These are phyloP conservation scores for Leccinum solheimii DNA, from an alignment of 1,284 basidiomycete genomes.

Conservation along the genomic window DNA sequence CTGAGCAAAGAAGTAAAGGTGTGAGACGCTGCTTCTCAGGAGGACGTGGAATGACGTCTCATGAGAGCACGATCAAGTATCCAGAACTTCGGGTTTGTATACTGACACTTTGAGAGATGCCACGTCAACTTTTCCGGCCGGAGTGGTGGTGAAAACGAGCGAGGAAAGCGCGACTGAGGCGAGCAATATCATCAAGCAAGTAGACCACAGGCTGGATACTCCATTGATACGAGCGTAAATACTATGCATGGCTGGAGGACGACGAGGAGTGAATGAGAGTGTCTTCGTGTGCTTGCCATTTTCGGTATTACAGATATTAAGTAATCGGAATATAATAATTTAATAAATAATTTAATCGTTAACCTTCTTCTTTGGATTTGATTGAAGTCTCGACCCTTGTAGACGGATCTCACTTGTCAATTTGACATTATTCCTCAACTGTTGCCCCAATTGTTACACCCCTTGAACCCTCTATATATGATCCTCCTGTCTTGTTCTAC, in stretches of 20 bases:
- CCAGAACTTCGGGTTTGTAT: background rate
- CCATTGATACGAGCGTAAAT: slow-evolving; percentile 71
- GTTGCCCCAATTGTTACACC: background rate
- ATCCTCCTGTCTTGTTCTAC: background rate
- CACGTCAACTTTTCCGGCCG: slow-evolving; percentile 58
- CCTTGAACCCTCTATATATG: no score
- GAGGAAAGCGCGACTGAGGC: slow-evolving; percentile 71
- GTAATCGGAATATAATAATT: background rate
- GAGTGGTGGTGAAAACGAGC: slow-evolving; percentile 60
- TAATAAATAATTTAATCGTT: background rate
- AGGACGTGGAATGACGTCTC: slow-evolving; percentile 10
- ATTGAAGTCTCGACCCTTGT: background rate
- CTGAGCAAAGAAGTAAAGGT: slow-evolving; percentile 32
- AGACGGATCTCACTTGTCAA: background rate
- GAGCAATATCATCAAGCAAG: slow-evolving; percentile 78
- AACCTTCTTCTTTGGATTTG: slow-evolving; percentile 2
- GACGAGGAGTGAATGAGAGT: background rate
- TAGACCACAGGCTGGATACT: slow-evolving; percentile 70
- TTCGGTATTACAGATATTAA: background rate
- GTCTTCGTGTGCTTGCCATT: background rate
- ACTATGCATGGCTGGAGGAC: slow-evolving; percentile 55
- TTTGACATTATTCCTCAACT: background rate
- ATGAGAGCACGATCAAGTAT: background rate
- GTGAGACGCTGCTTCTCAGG: slow-evolving; percentile 17
- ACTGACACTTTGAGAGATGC: slow-evolving; percentile 70